These are phyloP conservation scores for Biscogniauxia marginata DNA, from an alignment of 2,329 filamentous ascomycete genomes.

Conservation along the genomic window DNA sequence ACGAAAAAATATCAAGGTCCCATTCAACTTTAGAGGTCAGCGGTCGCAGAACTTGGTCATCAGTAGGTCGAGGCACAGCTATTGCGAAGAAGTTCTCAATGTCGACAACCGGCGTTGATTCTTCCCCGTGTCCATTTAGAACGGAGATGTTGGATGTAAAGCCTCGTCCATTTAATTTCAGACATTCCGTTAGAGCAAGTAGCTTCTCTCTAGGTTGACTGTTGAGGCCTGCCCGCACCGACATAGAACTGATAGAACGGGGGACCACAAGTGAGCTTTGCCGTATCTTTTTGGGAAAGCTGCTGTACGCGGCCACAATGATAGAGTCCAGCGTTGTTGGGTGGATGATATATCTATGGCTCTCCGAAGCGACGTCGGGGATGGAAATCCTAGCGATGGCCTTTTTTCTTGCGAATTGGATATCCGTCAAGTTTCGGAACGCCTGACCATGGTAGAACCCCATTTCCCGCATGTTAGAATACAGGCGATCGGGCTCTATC, in stretches of 20 bases:
- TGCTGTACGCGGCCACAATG: conserved; percentile 5
- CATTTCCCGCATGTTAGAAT: background rate
- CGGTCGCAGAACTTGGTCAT: background rate
- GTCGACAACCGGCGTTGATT: background rate
- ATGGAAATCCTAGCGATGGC: background rate
- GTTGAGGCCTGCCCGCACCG: background rate
- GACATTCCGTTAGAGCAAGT: background rate
- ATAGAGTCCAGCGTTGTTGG: background rate
- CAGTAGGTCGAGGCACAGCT: no score
- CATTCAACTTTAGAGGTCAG: background rate
- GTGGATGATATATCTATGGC: background rate
- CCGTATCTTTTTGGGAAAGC: background rate
- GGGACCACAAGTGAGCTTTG: background rate
- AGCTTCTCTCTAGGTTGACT: background rate
- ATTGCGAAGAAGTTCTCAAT: conserved; percentile 4
- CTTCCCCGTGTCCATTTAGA: background rate
- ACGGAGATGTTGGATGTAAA: background rate
- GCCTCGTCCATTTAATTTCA: background rate
- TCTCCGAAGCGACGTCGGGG: background rate
- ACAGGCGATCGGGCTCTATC: conserved; percentile 2
- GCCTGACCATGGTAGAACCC: background rate
- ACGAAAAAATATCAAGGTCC: conserved; percentile 3
- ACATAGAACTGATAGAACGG: conserved; percentile 2
- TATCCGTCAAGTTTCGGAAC: background rate
- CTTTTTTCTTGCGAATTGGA: no score